Conservation (phyloP, 176 grass and related monocot genomes). For the Musa itinerans region DNA sequence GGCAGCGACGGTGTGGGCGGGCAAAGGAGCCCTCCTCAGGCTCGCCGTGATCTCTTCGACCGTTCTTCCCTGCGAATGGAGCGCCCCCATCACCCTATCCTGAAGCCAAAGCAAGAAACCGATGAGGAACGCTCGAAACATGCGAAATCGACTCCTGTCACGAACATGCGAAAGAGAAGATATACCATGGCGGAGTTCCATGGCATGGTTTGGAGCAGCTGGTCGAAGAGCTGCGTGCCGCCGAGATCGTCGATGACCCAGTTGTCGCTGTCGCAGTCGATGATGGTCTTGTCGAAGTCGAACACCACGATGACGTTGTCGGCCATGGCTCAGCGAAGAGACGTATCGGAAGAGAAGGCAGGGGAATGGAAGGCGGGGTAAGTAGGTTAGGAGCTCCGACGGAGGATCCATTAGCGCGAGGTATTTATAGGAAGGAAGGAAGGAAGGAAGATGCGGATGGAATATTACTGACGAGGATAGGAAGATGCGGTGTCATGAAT, state of each 20-base stretch:
- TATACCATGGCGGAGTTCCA: constrained; percentile 71
- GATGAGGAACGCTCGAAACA: background rate
- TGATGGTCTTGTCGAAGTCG: constrained; percentile 95
- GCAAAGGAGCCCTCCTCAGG: constrained; percentile 46
- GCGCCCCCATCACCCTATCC: constrained; percentile 66
- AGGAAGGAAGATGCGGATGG: too few species aligned
- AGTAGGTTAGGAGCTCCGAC: too few species aligned
- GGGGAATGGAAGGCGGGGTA: too few species aligned
- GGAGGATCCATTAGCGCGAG: too few species aligned
- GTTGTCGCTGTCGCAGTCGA: constrained; percentile 89
- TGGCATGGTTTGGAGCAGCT: constrained; percentile 44
- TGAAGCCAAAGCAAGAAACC: constrained; percentile 3
- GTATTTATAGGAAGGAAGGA: too few species aligned
- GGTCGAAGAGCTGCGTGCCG: constrained; percentile 44
- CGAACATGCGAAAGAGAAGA: background rate
- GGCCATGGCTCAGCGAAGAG: constrained; percentile 16
- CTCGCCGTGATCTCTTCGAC: constrained; percentile 34
- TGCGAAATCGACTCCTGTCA: background rate
- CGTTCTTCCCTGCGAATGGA: constrained; percentile 46
- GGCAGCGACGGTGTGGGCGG: constrained; percentile 30
- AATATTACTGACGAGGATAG: too few species aligned
- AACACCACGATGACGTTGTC: constrained; percentile 41
- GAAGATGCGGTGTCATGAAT: too few species aligned
- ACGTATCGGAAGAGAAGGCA: too few species aligned
- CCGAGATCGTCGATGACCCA: constrained; percentile 70